Evolutionary conservation across 768 basidiomycete species (phyloP).

Genomic region (Suillus hirtellus): DNA sequence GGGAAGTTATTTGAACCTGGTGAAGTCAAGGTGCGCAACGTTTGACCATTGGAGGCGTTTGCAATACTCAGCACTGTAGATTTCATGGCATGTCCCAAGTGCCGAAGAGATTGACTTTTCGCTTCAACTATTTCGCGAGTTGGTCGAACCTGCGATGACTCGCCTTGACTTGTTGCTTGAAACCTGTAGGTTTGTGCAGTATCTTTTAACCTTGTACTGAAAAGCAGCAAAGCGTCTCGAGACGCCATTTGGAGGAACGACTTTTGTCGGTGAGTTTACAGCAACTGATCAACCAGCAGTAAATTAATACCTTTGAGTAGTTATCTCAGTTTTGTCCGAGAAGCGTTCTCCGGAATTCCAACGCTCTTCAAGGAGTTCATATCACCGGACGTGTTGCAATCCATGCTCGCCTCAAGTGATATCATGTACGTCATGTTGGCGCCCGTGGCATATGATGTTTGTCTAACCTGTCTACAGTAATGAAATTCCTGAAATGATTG

Average conservation of each 20-base stretch:
- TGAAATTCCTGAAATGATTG: constrained; percentile 79
- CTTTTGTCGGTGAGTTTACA: constrained; percentile 65
- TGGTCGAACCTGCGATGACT: constrained; percentile 63
- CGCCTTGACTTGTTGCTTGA: constrained; percentile 58
- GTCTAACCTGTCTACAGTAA: constrained; percentile 41
- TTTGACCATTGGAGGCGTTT: not conserved
- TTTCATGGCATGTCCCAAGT: constrained; percentile 79
- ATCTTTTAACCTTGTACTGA: constrained; percentile 5
- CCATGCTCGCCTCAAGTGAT: constrained; percentile 55
- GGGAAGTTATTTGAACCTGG: constrained; percentile 72
- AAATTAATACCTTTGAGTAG: constrained; percentile 32
- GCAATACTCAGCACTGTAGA: constrained; percentile 34
- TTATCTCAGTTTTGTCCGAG: constrained; percentile 69
- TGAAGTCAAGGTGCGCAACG: constrained; percentile 61
- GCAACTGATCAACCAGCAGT: not conserved
- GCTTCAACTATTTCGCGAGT: constrained; percentile 62
- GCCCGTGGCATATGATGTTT: not conserved
- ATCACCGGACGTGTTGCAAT: constrained; percentile 46
- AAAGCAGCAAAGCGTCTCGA: constrained; percentile 32
- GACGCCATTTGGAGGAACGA: constrained; percentile 80
- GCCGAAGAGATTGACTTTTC: constrained; percentile 74
- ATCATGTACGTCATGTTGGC: constrained; percentile 53
- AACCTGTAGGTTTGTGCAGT: constrained; percentile 39
- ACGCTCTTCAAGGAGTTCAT: constrained; percentile 59
- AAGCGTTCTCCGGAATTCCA: constrained; percentile 74